Base-by-base conservation (phyloP, 441 rosid genomes). In the Gossypium schwendimanii region DNA sequence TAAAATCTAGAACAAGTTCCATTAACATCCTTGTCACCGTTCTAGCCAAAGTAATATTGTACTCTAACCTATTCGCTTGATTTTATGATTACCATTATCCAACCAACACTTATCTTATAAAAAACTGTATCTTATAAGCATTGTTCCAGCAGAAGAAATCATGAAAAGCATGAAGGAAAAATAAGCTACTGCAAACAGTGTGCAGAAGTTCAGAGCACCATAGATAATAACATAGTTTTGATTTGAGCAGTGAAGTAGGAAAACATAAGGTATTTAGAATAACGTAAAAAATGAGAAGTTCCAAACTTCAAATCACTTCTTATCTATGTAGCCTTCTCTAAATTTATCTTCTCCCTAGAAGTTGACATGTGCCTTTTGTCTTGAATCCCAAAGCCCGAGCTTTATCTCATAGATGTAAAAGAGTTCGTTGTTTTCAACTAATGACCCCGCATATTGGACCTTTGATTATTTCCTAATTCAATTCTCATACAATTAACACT, bases 271-370 rank as follows among this genome's bases (percentile, higher is more conserved):
- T 18, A 41, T 10, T 63, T 4, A 20, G 10, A 11, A 39, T 20
- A 63, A 36, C 6, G 23, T 12, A 63, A 63, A 2, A 18, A 44
- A 63, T 41, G 10, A 39, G 15, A 63, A 41, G 26, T 63, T 39
- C 52, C 52, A 10, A 18, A 50, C 55, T 50, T 4, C 61, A 24
- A 55, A 11, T 21, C 26, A 0, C 55, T 14, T 65, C 55, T 65
- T 15, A 45, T 44, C 70, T 23, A 65, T 1, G 9, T 11, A 0
- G 15, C 2, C 52, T 41, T 63, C 52, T 39, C 50, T 39, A 39
- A 63, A 17, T 63, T 63, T 36, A 18, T 44, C 50, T 39, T 63
- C n/a, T 63, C 15, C 68, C 68, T 63, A 9, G 68, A 63, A 39
- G 28, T 63, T 63, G 28, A 39, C 47, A 36, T 17, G 50, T 2